These are phyloP conservation scores for Desmodesmus armatus DNA, from an alignment of 139 green algal species.

Conservation along the genomic window DNA sequence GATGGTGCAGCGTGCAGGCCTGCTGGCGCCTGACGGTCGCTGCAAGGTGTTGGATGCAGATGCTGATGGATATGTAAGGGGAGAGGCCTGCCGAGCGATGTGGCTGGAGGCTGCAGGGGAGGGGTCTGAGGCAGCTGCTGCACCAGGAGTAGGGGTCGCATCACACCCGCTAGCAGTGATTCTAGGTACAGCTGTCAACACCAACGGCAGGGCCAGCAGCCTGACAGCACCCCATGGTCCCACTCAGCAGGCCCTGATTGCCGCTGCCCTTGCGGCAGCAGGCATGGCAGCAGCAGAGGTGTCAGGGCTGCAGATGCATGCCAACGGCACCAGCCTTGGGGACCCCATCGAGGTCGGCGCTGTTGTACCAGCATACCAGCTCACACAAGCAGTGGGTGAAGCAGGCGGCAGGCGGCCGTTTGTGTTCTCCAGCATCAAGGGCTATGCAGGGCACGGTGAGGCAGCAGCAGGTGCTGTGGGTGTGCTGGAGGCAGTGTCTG, in stretches of 20 bases:
- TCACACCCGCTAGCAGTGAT: slow-evolving; percentile 40
- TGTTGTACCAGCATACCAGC: slow-evolving; percentile 38
- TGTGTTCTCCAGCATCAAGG: slow-evolving; percentile 58
- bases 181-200: slow-evolving; percentile 70
- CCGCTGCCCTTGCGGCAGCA: slow-evolving; percentile 61
- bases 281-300: slow-evolving; percentile 9
- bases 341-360: slow-evolving; percentile 79
- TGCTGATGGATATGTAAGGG: slow-evolving; percentile 85
- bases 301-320: slow-evolving; percentile 74
- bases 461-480: slow-evolving; percentile 64
- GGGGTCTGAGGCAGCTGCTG: not conserved
- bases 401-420: slow-evolving; percentile 52
- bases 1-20: slow-evolving; percentile 41
- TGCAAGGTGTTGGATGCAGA: slow-evolving; percentile 83
- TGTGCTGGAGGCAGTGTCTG: slow-evolving; percentile 49
- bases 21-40: slow-evolving; percentile 70
- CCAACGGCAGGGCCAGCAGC: slow-evolving; percentile 85
- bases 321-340: slow-evolving; percentile 80
- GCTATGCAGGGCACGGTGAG: slow-evolving; percentile 68
- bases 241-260: slow-evolving; percentile 84
- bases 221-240: slow-evolving; percentile 92
- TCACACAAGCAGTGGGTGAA: not conserved
- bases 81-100: slow-evolving; percentile 51
- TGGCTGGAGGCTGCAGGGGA: slow-evolving; percentile 7
- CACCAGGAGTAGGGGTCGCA: not conserved